phyloP scores from a whole-genome alignment of 148 eudicot genomes.

The Tetragonia tetragonoides region DNA sequence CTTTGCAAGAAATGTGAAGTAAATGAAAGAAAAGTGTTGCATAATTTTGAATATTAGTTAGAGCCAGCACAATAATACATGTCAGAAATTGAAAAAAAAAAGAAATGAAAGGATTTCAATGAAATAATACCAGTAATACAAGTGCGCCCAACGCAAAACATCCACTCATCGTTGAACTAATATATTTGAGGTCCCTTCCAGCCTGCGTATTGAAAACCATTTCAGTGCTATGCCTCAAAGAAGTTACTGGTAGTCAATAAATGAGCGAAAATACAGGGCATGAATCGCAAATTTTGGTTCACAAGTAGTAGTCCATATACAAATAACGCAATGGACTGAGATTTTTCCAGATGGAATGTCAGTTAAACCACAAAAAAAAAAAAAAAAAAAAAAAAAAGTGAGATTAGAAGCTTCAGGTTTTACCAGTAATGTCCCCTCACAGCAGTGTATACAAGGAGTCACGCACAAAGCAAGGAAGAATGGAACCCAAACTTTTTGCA shows the following conservation, averaged over 20 bases:
- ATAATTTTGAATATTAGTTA: no score
- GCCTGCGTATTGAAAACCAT: slow-evolving; percentile 52
- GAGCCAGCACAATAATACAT: not conserved
- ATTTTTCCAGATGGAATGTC: not conserved
- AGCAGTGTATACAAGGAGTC: slow-evolving; percentile 81
- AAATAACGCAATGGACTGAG: not conserved
- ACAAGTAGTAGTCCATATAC: not conserved
- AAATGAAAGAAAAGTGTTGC: no score
- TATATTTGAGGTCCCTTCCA: slow-evolving; percentile 75
- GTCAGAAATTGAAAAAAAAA: not conserved
- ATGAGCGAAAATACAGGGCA: not conserved
- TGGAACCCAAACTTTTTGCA: slow-evolving; percentile 81
- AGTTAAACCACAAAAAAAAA: no score
- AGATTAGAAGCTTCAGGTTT: slow-evolving; percentile 14
- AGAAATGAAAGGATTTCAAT: not conserved
- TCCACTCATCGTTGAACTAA: slow-evolving; percentile 70
- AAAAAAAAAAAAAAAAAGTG: not conserved
- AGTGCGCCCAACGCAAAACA: slow-evolving; percentile 66
- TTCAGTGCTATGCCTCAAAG: not conserved
- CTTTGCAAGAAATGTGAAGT: not conserved
- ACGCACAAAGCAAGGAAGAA: slow-evolving; percentile 71
- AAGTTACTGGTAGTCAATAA: not conserved
- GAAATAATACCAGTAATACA: slow-evolving; percentile 56
- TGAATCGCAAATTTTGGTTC: not conserved
- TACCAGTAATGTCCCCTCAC: slow-evolving; percentile 98